Percentiles rank a stretch among this genome's conserved stretches.
These are phyloP conservation scores for Aureobasidium zeae DNA, from an alignment of 2,329 filamentous ascomycete genomes.

Conservation along the genomic window DNA sequence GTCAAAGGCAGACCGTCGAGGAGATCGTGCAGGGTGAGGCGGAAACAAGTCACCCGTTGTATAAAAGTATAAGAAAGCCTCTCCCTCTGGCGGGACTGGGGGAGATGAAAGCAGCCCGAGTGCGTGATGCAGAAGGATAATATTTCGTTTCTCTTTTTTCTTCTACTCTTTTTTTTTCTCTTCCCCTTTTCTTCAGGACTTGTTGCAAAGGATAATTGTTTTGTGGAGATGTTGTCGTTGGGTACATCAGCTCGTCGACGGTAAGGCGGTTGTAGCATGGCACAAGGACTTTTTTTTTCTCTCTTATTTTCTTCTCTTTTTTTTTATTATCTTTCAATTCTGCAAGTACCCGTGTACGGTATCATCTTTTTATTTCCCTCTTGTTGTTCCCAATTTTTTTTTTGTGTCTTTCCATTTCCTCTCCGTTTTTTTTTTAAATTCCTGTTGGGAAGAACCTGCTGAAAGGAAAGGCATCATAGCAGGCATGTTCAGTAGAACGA, in stretches of 20 bases:
- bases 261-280: too few species aligned
- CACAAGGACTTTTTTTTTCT: slow-evolving; percentile 6
- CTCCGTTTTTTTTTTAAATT: too few species aligned
- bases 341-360: slow-evolving; percentile 9
- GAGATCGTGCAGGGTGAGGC: slow-evolving; percentile 7
- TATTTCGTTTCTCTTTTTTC: slow-evolving; percentile 13
- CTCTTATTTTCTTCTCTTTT: too few species aligned
- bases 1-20: slow-evolving; percentile 6
- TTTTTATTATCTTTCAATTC: too few species aligned
- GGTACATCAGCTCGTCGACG: too few species aligned
- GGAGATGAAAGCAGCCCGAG: slow-evolving; percentile 7
- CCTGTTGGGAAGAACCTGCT: too few species aligned
- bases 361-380: too few species aligned
- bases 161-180: not conserved
- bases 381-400: too few species aligned
- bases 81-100: slow-evolving; percentile 15
- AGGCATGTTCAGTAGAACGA: too few species aligned
- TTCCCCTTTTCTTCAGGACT: not conserved
- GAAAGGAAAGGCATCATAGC: too few species aligned
- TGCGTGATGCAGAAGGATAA: slow-evolving; percentile 10
- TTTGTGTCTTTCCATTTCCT: too few species aligned
- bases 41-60: slow-evolving; percentile 10
- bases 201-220: slow-evolving; percentile 10
- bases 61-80: slow-evolving; percentile 10
- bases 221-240: slow-evolving; percentile 13